Conservation (phyloP, 805 yeast species). For the Starmera dryadoides region DNA sequence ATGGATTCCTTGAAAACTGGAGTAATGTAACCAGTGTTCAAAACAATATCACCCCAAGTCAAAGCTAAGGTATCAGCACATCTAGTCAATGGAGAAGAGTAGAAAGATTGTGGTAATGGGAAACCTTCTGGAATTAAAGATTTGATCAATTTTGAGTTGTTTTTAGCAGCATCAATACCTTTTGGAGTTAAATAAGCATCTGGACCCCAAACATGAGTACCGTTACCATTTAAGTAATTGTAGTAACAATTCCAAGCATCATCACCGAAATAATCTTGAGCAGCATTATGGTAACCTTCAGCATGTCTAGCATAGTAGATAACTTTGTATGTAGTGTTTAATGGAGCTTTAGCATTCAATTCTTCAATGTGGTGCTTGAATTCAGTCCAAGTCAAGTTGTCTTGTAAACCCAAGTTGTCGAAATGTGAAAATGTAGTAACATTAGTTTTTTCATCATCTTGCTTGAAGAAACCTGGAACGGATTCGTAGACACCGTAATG, state of each 20-base stretch:
- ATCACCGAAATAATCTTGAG: constrained; percentile 6
- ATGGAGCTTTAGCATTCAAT: constrained; percentile 26
- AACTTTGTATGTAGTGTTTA: constrained; percentile 34
- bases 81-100: constrained; percentile 50
- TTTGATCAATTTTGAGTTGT: constrained; percentile 21
- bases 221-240: not conserved
- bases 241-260: not conserved
- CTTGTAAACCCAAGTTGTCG: constrained; percentile 33
- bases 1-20: constrained; percentile 30
- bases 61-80: constrained; percentile 38
- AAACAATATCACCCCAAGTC: constrained; percentile 40
- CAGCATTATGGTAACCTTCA: constrained; percentile 48
- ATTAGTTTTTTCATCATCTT: constrained; percentile 33
- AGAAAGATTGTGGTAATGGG: constrained; percentile 43
- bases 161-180: constrained; percentile 47
- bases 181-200: constrained; percentile 41
- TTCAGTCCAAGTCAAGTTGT: constrained; percentile 26
- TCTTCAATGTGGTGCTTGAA: constrained; percentile 21
- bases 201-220: not conserved
- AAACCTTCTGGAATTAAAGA: constrained; percentile 33
- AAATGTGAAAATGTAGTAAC: constrained; percentile 31
- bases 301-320: constrained; percentile 53
- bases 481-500: not conserved
- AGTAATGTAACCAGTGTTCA: not conserved
- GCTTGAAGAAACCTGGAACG: constrained; percentile 38